Base-by-base conservation (phyloP, 176 grass and related monocot species). In the Raddia distichophylla region DNA sequence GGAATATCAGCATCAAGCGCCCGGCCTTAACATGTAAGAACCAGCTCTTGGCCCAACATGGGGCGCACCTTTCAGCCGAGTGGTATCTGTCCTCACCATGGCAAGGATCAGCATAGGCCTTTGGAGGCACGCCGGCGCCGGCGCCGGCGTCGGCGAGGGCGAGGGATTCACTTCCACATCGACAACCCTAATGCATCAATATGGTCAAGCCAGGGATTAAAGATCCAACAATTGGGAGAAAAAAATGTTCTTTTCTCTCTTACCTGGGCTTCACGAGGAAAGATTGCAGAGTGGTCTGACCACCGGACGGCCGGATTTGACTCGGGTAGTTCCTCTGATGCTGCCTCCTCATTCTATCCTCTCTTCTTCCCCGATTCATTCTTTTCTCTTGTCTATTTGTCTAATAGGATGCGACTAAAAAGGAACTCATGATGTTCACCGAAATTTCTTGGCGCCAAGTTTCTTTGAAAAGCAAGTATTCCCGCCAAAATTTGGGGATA, bases 201-300 rank as follows among this genome's bases (percentile, higher is more conserved):
- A 6, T 42, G 51, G 49, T 10, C 6, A 51, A 42, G 9, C 5
- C 11, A 2, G 80, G 12, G 58, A 20, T 48, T 1, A 48, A 12
- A 64, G 20, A 69, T 57, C 14, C 7, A 74, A 33, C 27, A 69
- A 16, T 27, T 69, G 19, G 40, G 17, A 9, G 64, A 27, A 27
- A 49, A 68, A 48, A 57, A 60, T 49, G 52, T 7, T 18, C 10
- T 55, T 9, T 7, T 35, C 51, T 60, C 60, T 6, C 27, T 33
- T 50, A 94, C 86, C 79, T 91, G 20, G 75, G 51, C 47, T 94
- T 94, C 65, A 71, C 35, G 69, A 94, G 82, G 84, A 91, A 94
- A 49, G 86, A 91, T 66, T 86, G 85, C 66, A 94, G 81, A n/a
- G 86, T 84, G 69, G 84, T 87, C 79, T 94, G 92, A 42, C 92